Evolutionary conservation across 2,329 filamentous ascomycete genomes (phyloP), one percentile per base, ranked within the genome.

Genomic region (Sclerotinia borealis): DNA sequence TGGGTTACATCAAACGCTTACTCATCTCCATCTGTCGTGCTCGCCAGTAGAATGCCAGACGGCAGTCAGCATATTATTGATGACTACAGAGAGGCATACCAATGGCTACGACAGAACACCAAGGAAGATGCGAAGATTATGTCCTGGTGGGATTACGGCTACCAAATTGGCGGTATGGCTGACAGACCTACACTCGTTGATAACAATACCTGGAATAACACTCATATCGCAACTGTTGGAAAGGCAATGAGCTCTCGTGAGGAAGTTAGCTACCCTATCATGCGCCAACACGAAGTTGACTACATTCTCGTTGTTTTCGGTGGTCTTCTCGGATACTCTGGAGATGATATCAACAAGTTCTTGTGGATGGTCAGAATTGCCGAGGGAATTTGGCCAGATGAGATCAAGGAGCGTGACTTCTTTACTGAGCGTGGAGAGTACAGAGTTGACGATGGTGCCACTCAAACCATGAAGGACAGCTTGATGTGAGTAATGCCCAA

Each of bases 181-280:
- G 95, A 99, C 77, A 86, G 95, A 61, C 95, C 95, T 39, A 99
- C 95, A 1, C 83, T 99, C 39, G 95, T 99, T 39, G 95, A 99
- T 81, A 99, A 99, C 83, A 99, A 99, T 80, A 99, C 95, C 2
- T 99, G 95, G 95, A 99, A 99, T 83, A 99, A 99, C 81, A 99
- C 95, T 9, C 95, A 99, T 77, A 99, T 99, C 78, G 95, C 95
- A 60, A 99, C 95, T 17, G 95, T 99, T 64, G 95, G 95, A 74
- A 99, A 99, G 81, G 95, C 95, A 48, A 98, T 99, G 95, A 95
- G 90, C 79, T 97, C 93, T 9, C 84, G 91, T 51, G 95, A 99
- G 77, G 96, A 99, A 77, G 93, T 98, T 77, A 96, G 92, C 79
- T 99, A 99, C 77, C 92, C 92, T 3, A 99, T 99, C 75, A 93